These are phyloP conservation scores for Stentor roeselii DNA, from an alignment of 73 alveolate species.

Conservation along the genomic window DNA sequence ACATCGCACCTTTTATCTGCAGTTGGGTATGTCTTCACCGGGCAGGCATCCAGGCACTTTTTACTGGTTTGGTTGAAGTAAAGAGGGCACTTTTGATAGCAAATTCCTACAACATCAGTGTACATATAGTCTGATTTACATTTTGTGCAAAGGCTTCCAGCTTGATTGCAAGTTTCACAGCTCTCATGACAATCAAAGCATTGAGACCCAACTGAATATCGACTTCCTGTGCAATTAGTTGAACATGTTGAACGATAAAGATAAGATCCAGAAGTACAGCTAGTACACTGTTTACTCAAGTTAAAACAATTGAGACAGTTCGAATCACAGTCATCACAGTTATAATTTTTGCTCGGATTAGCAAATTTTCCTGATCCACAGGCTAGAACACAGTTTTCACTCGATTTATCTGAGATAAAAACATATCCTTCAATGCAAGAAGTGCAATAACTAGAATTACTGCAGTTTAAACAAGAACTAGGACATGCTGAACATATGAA, in stretches of 20 bases:
- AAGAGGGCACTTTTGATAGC: background rate
- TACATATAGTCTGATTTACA: background rate
- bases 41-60: background rate
- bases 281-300: background rate
- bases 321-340: background rate
- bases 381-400: background rate
- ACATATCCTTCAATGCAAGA: background rate
- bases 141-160: background rate
- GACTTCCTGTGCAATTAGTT: background rate
- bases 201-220: background rate
- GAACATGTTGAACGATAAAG: background rate
- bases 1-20: background rate
- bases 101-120: background rate
- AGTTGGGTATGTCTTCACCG: background rate
- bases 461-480: constrained; percentile 4
- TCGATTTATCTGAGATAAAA: background rate
- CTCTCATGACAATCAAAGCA: background rate
- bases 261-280: background rate
- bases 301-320: background rate
- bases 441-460: background rate
- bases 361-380: background rate
- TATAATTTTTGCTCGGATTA: background rate
- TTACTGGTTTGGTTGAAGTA: background rate
- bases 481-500: background rate
- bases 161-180: background rate